Base-by-base conservation (phyloP, 192 early-diverging fungal species). In the Rhizophagus prolifer region DNA sequence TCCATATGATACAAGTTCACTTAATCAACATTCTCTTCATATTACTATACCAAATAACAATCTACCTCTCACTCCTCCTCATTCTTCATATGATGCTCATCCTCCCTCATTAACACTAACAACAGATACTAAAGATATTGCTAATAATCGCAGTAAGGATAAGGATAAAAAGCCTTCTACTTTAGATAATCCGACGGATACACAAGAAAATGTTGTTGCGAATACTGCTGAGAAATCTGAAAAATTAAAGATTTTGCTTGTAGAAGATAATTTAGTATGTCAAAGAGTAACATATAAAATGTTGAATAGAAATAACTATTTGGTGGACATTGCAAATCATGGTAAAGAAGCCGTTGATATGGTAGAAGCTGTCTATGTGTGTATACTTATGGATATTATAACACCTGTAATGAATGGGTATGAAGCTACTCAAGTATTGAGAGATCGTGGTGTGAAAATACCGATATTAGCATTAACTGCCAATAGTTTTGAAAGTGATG, bases 241-340 rank as follows among this genome's bases (percentile, higher is more conserved):
- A 13, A 25, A 23, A n/a, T 67, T 41, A 44, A 67, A 44, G 19
- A 74, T 69, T 31, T 58, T 79, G 2, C 71, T 81, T 34, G 63
- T 81, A 13, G 80, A 81, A 44, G 77, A 70, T 58, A 81, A 81
- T 74, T 62, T 70, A 10, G 30, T 81, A 21, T 69, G 68, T 50
- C 76, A 79, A 64, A 31, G 74, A 28, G 80, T 81, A 36, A 31
- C 74, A 10, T 26, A 26, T 44, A 72, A 63, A 31, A 67, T 81
- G 76, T 62, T 81, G 3, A 16, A 14, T 10, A 58, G 77, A 47
- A 36, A 71, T 50, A 77, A 73, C 9, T 50, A 72, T 59, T 9
- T 13, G 0, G 70, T 70, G 0, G 61, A 74, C 21, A 38, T 78
- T 9, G 80, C 80, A 8, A 30, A 61, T 38, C 72, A 73, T 58